Evolutionary conservation across 2,329 filamentous ascomycete genomes (phyloP).

Genomic region (Pseudocercospora macadamiae): DNA sequence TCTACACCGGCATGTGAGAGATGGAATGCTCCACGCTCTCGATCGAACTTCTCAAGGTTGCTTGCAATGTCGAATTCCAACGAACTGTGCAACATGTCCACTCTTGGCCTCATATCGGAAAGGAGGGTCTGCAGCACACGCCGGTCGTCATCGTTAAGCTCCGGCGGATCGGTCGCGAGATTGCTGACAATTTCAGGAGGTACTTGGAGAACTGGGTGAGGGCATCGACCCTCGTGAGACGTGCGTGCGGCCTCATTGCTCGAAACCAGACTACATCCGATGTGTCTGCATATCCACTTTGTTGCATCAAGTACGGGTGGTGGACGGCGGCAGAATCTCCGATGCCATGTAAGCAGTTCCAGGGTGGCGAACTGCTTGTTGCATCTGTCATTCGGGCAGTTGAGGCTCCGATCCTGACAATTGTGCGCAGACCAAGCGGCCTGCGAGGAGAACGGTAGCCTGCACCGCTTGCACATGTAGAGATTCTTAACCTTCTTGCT

Average conservation of each 20-base stretch:
- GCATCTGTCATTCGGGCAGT: not conserved
- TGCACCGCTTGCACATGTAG: not conserved
- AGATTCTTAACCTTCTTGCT: not conserved
- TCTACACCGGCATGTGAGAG: not conserved
- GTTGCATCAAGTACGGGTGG: not conserved
- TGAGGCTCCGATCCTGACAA: not conserved
- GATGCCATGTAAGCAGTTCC: not conserved
- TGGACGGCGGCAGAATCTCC: not conserved
- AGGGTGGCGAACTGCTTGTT: not conserved
- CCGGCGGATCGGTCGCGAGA: not conserved
- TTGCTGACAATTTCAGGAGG: not conserved
- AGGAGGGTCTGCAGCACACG: not conserved
- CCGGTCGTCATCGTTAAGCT: not conserved
- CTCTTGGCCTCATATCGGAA: not conserved
- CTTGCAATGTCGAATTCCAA: not conserved
- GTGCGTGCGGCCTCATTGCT: not conserved
- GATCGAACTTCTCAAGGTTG: not conserved
- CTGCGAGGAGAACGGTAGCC: not conserved
- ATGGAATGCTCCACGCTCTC: not conserved
- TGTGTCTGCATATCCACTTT: not conserved
- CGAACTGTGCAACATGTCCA: not conserved
- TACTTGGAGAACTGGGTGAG: not conserved
- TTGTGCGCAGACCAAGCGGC: not conserved
- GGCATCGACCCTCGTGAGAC: not conserved
- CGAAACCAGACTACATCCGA: not conserved